Evolutionary conservation across 257 asterid species (phyloP).

Genomic region (Solanum chiquidenum): DNA sequence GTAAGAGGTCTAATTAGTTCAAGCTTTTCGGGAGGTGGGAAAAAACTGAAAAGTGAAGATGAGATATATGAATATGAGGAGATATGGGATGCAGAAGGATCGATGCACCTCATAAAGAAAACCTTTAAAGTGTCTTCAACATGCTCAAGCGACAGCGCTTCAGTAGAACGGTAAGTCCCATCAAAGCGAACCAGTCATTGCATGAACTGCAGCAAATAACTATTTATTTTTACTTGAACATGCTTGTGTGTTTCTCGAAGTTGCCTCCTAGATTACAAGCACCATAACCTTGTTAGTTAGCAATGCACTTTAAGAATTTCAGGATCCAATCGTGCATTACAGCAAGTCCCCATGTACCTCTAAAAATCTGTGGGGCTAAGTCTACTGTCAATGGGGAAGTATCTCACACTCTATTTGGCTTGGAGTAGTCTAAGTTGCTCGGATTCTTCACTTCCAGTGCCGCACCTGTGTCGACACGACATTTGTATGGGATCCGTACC

Average conservation of each 20-base stretch:
- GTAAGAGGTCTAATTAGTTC: slow-evolving; percentile 22
- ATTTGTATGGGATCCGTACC: background rate
- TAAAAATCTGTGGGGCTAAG: background rate
- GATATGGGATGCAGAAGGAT: slow-evolving; percentile 95
- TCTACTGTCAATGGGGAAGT: background rate
- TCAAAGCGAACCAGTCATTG: background rate
- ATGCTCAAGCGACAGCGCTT: slow-evolving; percentile 21
- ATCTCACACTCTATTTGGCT: background rate
- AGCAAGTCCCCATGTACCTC: background rate
- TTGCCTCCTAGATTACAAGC: background rate
- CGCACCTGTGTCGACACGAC: background rate
- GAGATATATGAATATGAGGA: slow-evolving; percentile 78
- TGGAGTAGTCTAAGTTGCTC: background rate
- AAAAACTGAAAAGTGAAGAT: slow-evolving; percentile 77
- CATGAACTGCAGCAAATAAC: background rate
- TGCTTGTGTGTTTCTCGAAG: background rate
- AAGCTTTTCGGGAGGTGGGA: slow-evolving; percentile 24
- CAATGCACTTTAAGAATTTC: background rate
- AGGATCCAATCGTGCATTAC: background rate
- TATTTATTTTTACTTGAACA: background rate
- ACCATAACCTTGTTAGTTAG: background rate
- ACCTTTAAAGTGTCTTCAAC: slow-evolving; percentile 31
- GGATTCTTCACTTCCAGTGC: background rate
- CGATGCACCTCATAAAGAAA: slow-evolving; percentile 90
- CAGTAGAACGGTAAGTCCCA: slow-evolving; percentile 47